Base-by-base conservation (phyloP, 208 protist species). In the Acanthamoeba castellanii region DNA sequence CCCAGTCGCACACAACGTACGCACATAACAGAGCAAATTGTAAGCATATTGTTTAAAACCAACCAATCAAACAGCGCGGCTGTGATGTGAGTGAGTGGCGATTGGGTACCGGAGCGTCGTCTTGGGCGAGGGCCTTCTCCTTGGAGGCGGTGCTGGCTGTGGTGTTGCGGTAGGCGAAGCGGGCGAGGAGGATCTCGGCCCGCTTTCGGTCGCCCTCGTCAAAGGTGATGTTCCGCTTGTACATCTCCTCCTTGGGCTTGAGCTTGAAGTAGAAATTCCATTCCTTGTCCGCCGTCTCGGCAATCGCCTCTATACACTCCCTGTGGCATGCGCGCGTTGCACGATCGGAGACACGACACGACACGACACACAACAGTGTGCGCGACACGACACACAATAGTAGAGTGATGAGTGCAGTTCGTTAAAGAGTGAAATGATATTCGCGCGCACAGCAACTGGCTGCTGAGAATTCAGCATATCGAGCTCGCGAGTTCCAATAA, bases 211-310 rank as follows among this genome's bases (percentile, higher is more conserved):
- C 87, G 30, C 59, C 59, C 18, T 92, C 87, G 42, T 50, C 30
- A n/a, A 92, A 92, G 7, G 50, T 18, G 25, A 59, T 74, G 5
- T 92, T 92, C 59, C 42, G 32, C 30, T 72, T 68, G 37, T 25
- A 7, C 32, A 55, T 55, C 64, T 92, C 87, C 87, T 68, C 61
- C 11, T 20, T 14, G 11, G 59, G 22, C 64, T 92, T 92, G 27
- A 92, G 37, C 34, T 92, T 92, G 87, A 92, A 92, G 64, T 92
- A 92, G 45, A 92, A 92, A 37, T 88, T 88, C 81, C 87, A 66
- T 47, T 92, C 87, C 45, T 3, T 68, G 42, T 92, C 87, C 34
- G 87, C 87, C 59, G 37, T 74, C 45, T 92, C 61, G 13, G 87
- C 87, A 8, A 92, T 66, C 30, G 57, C 45, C 37, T 92, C 87